Base-by-base conservation (phyloP, 2,329 filamentous ascomycete genomes). In the Emericellopsis atlantica region DNA sequence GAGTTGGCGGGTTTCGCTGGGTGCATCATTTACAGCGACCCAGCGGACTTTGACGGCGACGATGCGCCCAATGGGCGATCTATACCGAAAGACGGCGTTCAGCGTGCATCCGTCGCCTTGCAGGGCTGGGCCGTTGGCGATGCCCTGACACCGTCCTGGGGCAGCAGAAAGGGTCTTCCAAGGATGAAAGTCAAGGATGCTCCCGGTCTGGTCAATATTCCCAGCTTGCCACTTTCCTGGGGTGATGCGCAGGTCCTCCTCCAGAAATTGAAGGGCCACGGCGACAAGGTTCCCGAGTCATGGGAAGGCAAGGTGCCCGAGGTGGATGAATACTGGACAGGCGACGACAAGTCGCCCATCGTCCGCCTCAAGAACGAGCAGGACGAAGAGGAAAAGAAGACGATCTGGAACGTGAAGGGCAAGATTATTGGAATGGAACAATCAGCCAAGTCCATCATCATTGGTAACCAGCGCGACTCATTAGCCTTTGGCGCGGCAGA, bases 381-480 rank as follows among this genome's bases (percentile, higher is more conserved):
- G 56, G 88, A 95, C 49, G 88, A 94, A 55, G 73, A 79, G 11
- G 74, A 83, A 43, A 72, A 83, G 54, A 86, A 95, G 58, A 77
- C 81, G 6, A 92, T 98, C 45, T 95, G 86, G 74, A 98, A 98
- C 54, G 78, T 96, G 1, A 79, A 95, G 52, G 89, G 85, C 26
- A 75, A 79, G 41, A 89, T 98, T 40, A 65, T 71, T 11, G 92
- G 92, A n/a, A 69, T 86, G 43, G 92, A 96, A 60, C 81, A 92
- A 55, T 70, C 71, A 1, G 76, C 84, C 45, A 90, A 94, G 61
- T 84, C 81, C 43, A 79, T 96, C 53, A 81, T 95, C 43, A 74
- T 98, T 42, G 92, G 92, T 40, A 95, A 89, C 59, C 90, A 95
- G 56, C 86, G 92, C 16, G 92, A 98, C 59, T 79, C 87, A 0